phyloP scores from a whole-genome alignment of 306 rosid species.

The Neltuma alba region DNA sequence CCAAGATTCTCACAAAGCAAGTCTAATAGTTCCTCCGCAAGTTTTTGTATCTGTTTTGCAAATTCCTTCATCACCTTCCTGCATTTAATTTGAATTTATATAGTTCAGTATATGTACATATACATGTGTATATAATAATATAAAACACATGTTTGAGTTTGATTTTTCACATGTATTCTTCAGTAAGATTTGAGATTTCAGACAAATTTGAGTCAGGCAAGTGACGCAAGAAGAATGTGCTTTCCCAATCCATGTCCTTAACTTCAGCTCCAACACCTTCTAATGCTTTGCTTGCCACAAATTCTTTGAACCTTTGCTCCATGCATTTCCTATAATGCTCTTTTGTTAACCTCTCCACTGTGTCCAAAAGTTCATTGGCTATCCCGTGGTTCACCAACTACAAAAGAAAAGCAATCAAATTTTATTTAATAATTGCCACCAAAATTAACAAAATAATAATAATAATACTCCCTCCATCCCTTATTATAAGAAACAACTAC shows the following conservation, averaged over 20 bases:
- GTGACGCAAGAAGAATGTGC: too few relatives aligned
- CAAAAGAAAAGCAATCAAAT: background rate
- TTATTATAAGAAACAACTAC: too few relatives aligned
- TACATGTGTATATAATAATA: too few relatives aligned
- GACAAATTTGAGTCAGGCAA: background rate
- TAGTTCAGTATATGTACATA: too few relatives aligned
- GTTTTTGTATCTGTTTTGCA: slow-evolving; percentile 45
- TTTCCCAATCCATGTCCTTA: too few relatives aligned
- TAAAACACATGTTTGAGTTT: too few relatives aligned
- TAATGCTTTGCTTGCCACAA: background rate
- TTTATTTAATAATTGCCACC: background rate
- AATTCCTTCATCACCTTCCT: slow-evolving; percentile 59
- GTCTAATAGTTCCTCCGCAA: too few relatives aligned
- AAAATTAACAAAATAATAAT: too few relatives aligned
- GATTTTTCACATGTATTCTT: background rate
- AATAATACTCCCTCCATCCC: too few relatives aligned
- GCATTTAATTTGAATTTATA: background rate
- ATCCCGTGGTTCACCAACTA: slow-evolving; percentile 7
- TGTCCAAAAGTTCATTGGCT: background rate
- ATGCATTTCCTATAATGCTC: slow-evolving; percentile 1
- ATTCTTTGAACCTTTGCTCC: background rate
- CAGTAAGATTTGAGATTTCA: background rate
- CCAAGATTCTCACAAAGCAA: too few relatives aligned
- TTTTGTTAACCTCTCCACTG: background rate
- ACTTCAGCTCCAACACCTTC: too few relatives aligned